Evolutionary conservation across 2,329 filamentous ascomycete genomes (phyloP).

Genomic region (Beauveria sp.): DNA sequence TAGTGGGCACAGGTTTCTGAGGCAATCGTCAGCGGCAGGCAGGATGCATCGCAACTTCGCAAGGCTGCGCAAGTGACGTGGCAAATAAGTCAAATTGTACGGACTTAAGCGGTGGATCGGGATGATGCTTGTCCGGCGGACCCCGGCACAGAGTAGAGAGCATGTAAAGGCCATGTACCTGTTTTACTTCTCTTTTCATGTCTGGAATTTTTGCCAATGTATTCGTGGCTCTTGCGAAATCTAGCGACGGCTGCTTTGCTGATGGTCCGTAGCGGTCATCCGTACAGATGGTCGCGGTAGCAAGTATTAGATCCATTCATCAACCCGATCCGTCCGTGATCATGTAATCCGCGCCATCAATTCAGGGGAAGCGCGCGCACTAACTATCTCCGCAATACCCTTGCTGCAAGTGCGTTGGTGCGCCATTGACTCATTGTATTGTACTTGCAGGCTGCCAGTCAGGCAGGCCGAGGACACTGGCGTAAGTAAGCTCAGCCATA

Average conservation of each 20-base stretch:
- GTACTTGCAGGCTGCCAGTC: neutral
- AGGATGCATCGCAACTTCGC: neutral
- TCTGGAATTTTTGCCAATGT: too few species aligned
- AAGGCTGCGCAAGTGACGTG: neutral
- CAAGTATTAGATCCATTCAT: neutral
- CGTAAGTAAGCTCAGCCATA: neutral
- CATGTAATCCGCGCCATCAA: neutral
- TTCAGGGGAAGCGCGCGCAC: neutral
- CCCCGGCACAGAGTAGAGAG: neutral
- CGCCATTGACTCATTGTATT: too few species aligned
- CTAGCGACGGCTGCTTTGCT: neutral
- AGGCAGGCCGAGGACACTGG: neutral
- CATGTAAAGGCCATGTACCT: too few species aligned
- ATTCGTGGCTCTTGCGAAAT: neutral
- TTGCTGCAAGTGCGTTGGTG: neutral
- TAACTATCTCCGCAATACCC: neutral
- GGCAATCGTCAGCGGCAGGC: neutral
- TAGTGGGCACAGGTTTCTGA: neutral
- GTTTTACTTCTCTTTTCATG: too few species aligned
- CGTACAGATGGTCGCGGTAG: neutral
- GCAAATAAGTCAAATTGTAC: neutral
- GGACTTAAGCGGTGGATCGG: neutral
- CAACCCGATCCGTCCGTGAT: neutral
- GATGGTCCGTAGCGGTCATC: neutral
- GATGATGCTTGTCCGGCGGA: neutral